These are phyloP conservation scores for Epichloe gansuensis DNA, from an alignment of 2,329 filamentous ascomycete genomes.

Conservation along the genomic window DNA sequence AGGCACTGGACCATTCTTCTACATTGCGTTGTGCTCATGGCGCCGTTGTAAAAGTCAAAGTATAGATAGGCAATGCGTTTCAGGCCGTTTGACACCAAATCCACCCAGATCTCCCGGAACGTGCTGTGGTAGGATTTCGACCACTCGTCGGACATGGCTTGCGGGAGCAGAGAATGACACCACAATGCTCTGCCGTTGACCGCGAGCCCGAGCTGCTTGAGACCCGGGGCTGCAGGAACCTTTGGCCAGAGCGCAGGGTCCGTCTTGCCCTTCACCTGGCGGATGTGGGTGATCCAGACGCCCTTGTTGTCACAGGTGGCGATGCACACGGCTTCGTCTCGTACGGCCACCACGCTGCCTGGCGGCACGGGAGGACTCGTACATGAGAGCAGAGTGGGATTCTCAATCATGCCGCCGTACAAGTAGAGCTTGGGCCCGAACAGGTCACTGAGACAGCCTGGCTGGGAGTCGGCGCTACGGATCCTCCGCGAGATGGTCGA, in stretches of 20 bases:
- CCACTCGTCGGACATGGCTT: conserved; percentile 15
- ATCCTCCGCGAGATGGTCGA: conserved; percentile 29
- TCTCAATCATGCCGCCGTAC: conserved; percentile 29
- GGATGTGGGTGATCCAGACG: conserved; percentile 29
- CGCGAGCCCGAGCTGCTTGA: conserved; percentile 22
- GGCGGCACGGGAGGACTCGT: background rate
- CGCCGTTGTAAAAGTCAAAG: conserved; percentile 32
- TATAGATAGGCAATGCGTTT: conserved; percentile 25
- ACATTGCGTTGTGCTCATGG: conserved; percentile 29
- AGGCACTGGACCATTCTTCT: conserved; percentile 23
- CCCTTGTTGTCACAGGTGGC: conserved; percentile 26
- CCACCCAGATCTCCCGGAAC: conserved; percentile 28
- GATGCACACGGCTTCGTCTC: conserved; percentile 24
- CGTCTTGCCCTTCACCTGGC: conserved; percentile 24
- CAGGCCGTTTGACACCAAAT: conserved; percentile 17
- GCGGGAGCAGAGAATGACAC: conserved; percentile 7
- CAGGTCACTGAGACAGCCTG: conserved; percentile 25
- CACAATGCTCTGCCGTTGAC: conserved; percentile 8
- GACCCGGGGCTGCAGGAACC: conserved; percentile 23
- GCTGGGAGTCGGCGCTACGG: conserved; percentile 29
- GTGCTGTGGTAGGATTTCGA: conserved; percentile 16
- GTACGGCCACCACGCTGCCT: conserved; percentile 22
- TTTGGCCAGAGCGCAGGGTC: conserved; percentile 29
- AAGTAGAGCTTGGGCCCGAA: conserved; percentile 26
- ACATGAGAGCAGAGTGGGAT: conserved; percentile 9